Base-by-base conservation (phyloP, 441 rosid genomes). In the Hura crepitans region DNA sequence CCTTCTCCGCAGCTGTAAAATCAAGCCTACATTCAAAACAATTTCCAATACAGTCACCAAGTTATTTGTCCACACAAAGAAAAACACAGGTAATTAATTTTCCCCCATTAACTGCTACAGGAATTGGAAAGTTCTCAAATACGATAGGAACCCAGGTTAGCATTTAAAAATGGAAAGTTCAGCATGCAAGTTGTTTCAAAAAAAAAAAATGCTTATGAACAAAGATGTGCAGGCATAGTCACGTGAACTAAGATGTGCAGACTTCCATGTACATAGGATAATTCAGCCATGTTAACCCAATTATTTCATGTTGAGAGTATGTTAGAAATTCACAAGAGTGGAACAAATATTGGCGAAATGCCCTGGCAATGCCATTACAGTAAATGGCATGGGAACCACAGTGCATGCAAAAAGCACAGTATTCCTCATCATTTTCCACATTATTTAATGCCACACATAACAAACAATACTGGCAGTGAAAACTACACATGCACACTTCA, bases 1-100 rank as follows among this genome's bases (percentile, higher is more conserved):
- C 95, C 85, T 90, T 92, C 80, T 92, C 97, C 53, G 84, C 84
- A 77, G 84, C 81, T 55, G 91, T 77, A 80, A 92, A 90, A 70
- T 95, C 99, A 79, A 87, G 87, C 99, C 99, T 95, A 70, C 70
- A 81, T 66, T 72, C 53, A 50, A 72, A 68, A 66, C n/a, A 73
- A 62, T 70, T 67, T 45, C 74, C 66, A 54, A 39, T 25, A 71
- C 30, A 51, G 66, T 30, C n/a, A 55, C 31, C 46, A 30, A 70
- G 51, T 51, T 13, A 63, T 39, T 55, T 62, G 27, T 31, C 62
- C 63, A 68, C 33, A 49, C 14, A 43, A 60, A 39, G 0, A 53
- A 59, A 50, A 59, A 20, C 6, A 23, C 14, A 23, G 49, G 23
- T 27, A 15, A 30, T 28, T 25, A 39, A 61, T 30, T 55, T 68